Evolutionary conservation across 176 grass and related monocot genomes (phyloP).

Genomic region (Miscanthus lutarioriparius): DNA sequence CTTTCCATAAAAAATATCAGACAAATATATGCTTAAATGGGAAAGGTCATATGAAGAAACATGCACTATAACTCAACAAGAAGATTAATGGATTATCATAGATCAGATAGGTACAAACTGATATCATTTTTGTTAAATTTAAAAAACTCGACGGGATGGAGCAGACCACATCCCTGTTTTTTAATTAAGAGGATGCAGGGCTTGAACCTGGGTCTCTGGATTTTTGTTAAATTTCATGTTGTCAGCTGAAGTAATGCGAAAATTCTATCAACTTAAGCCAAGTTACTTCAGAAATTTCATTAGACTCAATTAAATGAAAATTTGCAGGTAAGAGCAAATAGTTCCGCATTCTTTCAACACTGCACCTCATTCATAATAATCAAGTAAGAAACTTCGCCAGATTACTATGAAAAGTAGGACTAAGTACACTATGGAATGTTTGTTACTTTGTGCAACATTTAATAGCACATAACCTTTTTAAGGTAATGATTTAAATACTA

Average conservation of each 20-base stretch:
- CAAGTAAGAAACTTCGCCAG: not conserved
- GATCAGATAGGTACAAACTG: not conserved
- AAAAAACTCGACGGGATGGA: too few relatives aligned
- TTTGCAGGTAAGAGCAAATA: conserved; percentile 1
- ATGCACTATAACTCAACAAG: not conserved
- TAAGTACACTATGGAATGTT: not conserved
- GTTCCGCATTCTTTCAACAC: not conserved
- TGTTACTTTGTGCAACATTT: conserved; percentile 12
- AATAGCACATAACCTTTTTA: conserved; percentile 1
- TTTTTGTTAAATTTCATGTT: not conserved
- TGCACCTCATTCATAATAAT: conserved; percentile 9
- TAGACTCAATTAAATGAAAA: not conserved
- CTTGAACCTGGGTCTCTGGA: too few relatives aligned
- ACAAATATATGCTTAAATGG: not conserved
- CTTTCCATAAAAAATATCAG: not conserved
- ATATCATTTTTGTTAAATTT: not conserved
- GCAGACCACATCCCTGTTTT: too few relatives aligned
- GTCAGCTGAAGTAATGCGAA: not conserved
- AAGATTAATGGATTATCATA: not conserved
- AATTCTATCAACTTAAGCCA: conserved; percentile 5
- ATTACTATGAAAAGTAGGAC: conserved; percentile 20
- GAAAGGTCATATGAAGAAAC: conserved; percentile 10
- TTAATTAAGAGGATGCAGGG: too few relatives aligned
- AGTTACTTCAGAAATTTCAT: not conserved
- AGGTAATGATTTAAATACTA: not conserved